A percentile compares a stretch with the other conserved stretches of the same genome.
phyloP scores from a whole-genome alignment of 768 basidiomycete species.

The Mycena albidolilacea region DNA sequence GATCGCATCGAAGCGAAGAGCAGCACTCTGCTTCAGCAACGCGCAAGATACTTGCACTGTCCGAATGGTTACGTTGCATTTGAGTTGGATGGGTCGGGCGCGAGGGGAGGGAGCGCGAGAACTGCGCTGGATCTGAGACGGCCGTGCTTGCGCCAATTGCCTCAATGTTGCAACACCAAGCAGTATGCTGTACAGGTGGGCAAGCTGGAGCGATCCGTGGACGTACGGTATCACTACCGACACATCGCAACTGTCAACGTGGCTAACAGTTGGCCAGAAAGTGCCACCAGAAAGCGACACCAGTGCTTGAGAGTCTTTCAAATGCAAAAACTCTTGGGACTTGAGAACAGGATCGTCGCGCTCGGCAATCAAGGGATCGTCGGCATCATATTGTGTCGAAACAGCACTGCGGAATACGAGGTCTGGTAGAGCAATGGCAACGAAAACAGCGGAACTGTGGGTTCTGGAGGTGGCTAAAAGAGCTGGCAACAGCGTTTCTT shows the following conservation, averaged over 20 bases:
- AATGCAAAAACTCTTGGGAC: slow-evolving; percentile 61
- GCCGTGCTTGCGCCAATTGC: slow-evolving; percentile 50
- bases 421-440: slow-evolving; percentile 62
- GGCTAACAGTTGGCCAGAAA: slow-evolving; percentile 40
- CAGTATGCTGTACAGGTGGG: slow-evolving; percentile 78
- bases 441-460: slow-evolving; percentile 56
- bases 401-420: slow-evolving; percentile 72
- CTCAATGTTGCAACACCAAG: slow-evolving; percentile 71
- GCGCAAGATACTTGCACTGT: slow-evolving; percentile 63
- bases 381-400: slow-evolving; percentile 76
- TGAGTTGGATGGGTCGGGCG: slow-evolving; percentile 39
- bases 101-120: slow-evolving; percentile 40
- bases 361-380: slow-evolving; percentile 74
- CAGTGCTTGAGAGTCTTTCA: slow-evolving; percentile 41
- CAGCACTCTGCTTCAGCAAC: slow-evolving; percentile 65
- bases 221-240: slow-evolving; percentile 68
- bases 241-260: slow-evolving; percentile 61
- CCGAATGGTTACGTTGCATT: slow-evolving; percentile 53
- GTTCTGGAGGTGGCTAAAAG: slow-evolving; percentile 52
- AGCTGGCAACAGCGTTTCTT: slow-evolving; percentile 65
- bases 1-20: slow-evolving; percentile 61
- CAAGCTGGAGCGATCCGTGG: slow-evolving; percentile 68
- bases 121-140: slow-evolving; percentile 31
- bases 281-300: slow-evolving; percentile 36
- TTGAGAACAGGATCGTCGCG: slow-evolving; percentile 62